Evolutionary conservation across 1,284 basidiomycete genomes (phyloP), one percentile per base, ranked within the genome.

Genomic region (Microbotryum intermedium): DNA sequence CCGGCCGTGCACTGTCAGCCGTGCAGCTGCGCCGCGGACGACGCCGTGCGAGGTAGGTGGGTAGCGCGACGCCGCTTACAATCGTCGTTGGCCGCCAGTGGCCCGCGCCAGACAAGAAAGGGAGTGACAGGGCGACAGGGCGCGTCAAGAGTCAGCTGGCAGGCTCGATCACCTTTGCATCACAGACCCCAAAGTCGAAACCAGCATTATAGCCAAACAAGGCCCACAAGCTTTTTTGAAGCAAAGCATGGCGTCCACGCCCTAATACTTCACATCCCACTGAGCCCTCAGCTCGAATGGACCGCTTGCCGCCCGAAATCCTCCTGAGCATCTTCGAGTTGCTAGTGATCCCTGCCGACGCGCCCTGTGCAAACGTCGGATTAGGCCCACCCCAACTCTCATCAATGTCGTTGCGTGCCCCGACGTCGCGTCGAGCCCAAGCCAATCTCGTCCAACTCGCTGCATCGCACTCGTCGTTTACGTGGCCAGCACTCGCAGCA

Each of bases 221-320:
- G 8, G n/a, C 11, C 16, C 25, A 4, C 13, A 6, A 13, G 29
- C 20, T 28, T 26, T 29, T 7, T 47, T 6, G 29, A 11, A 48
- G n/a, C 21, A 9, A 8, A 54, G 9, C 3, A 20, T 21, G 34
- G 10, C 26, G 47, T 9, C 34, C 28, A 43, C 34, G 30, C 21
- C n/a, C 18, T 21, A 26, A 18, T 30, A 23, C 13, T 16, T 43
- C 21, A 9, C 1, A 44, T 56, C n/a, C n/a, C n/a, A n/a, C n/a
- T n/a, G n/a, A n/a, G n/a, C n/a, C n/a, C n/a, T n/a, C 1, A 34
- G 42, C 21, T 21, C 48, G 20, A 42, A 59, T 55, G 44, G 28
- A 9, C 3, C 28, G 0, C 58, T 60, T 39, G 21, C 64, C 60
- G 18, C 23, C 52, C 43, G 58, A 62, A 21, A 46, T 64, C 53